Base-by-base conservation (phyloP, 2,329 filamentous ascomycete genomes). In the Cadophora luteo-olivacea region DNA sequence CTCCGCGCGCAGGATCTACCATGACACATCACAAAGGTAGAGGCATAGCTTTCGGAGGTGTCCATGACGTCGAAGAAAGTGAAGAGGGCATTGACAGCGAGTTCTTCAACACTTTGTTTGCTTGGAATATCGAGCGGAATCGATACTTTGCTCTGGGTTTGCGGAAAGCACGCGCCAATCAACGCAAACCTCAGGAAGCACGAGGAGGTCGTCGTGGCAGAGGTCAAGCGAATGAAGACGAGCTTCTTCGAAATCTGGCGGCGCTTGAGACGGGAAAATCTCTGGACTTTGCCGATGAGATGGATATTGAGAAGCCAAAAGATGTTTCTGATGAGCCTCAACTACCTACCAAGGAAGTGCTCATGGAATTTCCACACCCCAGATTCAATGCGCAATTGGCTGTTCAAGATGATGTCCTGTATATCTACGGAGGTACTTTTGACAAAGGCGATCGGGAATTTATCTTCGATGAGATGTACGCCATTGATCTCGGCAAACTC, bases 61-160 rank as follows among this genome's bases (percentile, higher is more conserved):
- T 99, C 4, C 93, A 97, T 75, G 94, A 97, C 74, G 91, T 97
- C 0, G 93, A 97, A 79, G 87, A 94, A 78, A 95, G 88, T 72
- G 94, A 97, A 78, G 96, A 99, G 79, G 94, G 92, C 3, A 97
- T 99, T 73, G 95, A 99, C 65, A 97, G 93, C 77, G 94, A 97
- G 79, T 99, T 99, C 81, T 99, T 98, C 83, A 95, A 97, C 75
- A 87, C 90, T 66, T 81, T 98, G 29, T 97, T 92, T 76, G 92
- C 94, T 5, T 98, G 94, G 93, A 97, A 97, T 77, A 89, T 97
- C 71, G 96, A 98, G 76, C 88, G 95, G 68, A 99, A 99, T 78
- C 87, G 96, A 9, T 98, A 97, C 82, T 97, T 98, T 83, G 92
- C 92, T 1, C 84, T 98, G 55, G 83, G 84, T 11, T 83, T 98